These are phyloP conservation scores for Aspergillus nanangensis DNA, from an alignment of 495 filamentous ascomycete species.

Conservation along the genomic window DNA sequence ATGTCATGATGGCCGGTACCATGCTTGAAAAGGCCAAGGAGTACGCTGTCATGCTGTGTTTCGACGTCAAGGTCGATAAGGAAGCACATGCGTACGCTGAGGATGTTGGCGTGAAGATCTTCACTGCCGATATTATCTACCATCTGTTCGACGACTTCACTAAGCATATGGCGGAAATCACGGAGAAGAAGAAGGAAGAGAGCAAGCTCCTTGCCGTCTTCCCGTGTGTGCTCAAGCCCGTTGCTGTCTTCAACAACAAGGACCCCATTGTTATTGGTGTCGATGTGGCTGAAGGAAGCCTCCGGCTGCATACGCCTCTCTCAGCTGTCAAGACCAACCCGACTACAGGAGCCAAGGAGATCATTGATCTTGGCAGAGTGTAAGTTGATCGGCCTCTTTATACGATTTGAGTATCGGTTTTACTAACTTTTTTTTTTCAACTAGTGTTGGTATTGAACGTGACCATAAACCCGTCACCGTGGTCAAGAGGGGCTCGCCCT, in stretches of 20 bases:
- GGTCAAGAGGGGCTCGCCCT: slow-evolving; percentile 94
- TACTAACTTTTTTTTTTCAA: slow-evolving; percentile 10
- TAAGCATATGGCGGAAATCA: slow-evolving; percentile 80
- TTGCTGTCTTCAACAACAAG: slow-evolving; percentile 98
- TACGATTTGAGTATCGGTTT: not conserved
- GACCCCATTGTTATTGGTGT: slow-evolving; percentile 94
- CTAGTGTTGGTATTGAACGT: slow-evolving; percentile 86
- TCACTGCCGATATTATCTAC: slow-evolving; percentile 98
- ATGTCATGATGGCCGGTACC: slow-evolving; percentile 91
- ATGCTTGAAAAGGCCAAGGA: slow-evolving; percentile 98
- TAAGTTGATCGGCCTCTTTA: slow-evolving; percentile 55
- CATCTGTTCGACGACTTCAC: slow-evolving; percentile 97
- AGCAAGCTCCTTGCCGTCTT: slow-evolving; percentile 93
- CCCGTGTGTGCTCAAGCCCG: slow-evolving; percentile 83
- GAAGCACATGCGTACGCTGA: slow-evolving; percentile 89
- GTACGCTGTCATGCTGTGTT: slow-evolving; percentile 98
- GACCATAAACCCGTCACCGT: slow-evolving; percentile 91
- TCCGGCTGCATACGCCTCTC: slow-evolving; percentile 83
- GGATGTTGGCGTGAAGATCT: slow-evolving; percentile 95
- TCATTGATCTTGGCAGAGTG: slow-evolving; percentile 88
- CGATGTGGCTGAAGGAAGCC: slow-evolving; percentile 85
- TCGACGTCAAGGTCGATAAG: slow-evolving; percentile 99
- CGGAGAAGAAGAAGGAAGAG: slow-evolving; percentile 91
- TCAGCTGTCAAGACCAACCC: slow-evolving; percentile 77
- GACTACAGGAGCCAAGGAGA: slow-evolving; percentile 73